Conservation (phyloP, 345 rosid genomes). For the Gossypium arboreum region DNA sequence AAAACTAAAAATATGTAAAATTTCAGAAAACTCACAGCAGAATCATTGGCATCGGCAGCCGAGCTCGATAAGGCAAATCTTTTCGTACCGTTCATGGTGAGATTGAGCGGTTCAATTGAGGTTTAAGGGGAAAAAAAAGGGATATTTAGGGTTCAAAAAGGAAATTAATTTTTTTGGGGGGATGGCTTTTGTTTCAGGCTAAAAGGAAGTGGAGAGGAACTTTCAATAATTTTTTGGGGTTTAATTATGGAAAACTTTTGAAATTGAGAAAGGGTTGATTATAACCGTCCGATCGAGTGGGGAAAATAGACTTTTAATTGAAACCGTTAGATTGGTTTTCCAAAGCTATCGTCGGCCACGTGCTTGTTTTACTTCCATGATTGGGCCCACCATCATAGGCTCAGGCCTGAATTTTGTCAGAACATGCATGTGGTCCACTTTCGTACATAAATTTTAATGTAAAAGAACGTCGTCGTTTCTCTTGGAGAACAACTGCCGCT, state of each 20-base stretch:
- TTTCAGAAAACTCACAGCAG: slow-evolving; percentile 45
- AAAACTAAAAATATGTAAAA: background rate
- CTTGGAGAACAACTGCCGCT: no score
- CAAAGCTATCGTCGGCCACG: slow-evolving; percentile 17
- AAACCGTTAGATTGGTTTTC: slow-evolving; percentile 22
- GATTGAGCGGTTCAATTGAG: slow-evolving; percentile 15
- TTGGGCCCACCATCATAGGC: slow-evolving; percentile 2
- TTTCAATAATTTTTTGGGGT: background rate
- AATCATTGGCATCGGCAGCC: slow-evolving; percentile 42
- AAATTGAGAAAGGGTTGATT: background rate
- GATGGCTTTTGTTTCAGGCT: slow-evolving; percentile 17
- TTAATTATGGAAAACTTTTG: background rate
- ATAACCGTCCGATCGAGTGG: slow-evolving; percentile 43
- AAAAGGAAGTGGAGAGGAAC: background rate
- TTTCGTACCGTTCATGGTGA: slow-evolving; percentile 59
- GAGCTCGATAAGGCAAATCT: slow-evolving; percentile 58
- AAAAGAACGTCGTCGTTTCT: no score
- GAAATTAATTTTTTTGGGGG: background rate
- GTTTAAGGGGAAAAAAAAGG: slow-evolving; percentile 13
- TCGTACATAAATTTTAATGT: no score
- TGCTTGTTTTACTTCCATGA: slow-evolving; percentile 1
- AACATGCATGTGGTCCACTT: background rate
- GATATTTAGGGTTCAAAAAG: slow-evolving; percentile 33
- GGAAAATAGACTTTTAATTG: slow-evolving; percentile 34
- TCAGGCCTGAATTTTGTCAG: background rate